phyloP scores from a whole-genome alignment of 2,329 filamentous ascomycete genomes.

The Trichoderma pleuroti region DNA sequence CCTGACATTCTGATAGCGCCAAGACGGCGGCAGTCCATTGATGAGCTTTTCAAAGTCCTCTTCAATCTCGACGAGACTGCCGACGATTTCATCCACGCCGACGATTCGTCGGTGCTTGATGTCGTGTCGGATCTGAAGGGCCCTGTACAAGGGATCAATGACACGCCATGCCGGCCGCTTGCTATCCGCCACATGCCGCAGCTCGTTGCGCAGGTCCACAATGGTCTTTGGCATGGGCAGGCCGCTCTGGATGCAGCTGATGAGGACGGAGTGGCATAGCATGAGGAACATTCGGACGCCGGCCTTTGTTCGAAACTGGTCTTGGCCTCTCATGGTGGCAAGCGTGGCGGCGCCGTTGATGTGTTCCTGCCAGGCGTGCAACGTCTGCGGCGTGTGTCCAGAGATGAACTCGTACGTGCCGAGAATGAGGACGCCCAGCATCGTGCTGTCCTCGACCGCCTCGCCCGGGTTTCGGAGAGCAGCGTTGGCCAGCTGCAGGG shows the following conservation, averaged over 20 bases:
- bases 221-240: slow-evolving; percentile 47
- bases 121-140: slow-evolving; percentile 47
- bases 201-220: slow-evolving; percentile 43
- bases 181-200: slow-evolving; percentile 35
- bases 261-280: slow-evolving; percentile 49
- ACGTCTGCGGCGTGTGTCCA: slow-evolving; percentile 43
- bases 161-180: slow-evolving; percentile 42
- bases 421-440: slow-evolving; percentile 52
- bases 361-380: slow-evolving; percentile 52
- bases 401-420: slow-evolving; percentile 54
- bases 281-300: slow-evolving; percentile 53
- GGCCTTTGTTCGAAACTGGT: slow-evolving; percentile 44
- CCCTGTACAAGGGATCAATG: slow-evolving; percentile 42
- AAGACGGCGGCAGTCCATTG: slow-evolving; percentile 37
- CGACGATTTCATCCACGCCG: slow-evolving; percentile 35
- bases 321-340: slow-evolving; percentile 46
- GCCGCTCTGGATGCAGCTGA: slow-evolving; percentile 50
- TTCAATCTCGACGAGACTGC: slow-evolving; percentile 40
- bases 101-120: slow-evolving; percentile 39
- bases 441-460: slow-evolving; percentile 47
- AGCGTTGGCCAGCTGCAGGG: slow-evolving; percentile 48
- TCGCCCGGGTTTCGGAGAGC: slow-evolving; percentile 45
- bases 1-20: slow-evolving; percentile 42
- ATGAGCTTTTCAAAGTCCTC: slow-evolving; percentile 41
- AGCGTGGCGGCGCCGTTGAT: slow-evolving; percentile 51